Evolutionary conservation across 1,284 basidiomycete species (phyloP), one percentile per base, ranked within the genome.

Genomic region (Prillingera fragicola): DNA sequence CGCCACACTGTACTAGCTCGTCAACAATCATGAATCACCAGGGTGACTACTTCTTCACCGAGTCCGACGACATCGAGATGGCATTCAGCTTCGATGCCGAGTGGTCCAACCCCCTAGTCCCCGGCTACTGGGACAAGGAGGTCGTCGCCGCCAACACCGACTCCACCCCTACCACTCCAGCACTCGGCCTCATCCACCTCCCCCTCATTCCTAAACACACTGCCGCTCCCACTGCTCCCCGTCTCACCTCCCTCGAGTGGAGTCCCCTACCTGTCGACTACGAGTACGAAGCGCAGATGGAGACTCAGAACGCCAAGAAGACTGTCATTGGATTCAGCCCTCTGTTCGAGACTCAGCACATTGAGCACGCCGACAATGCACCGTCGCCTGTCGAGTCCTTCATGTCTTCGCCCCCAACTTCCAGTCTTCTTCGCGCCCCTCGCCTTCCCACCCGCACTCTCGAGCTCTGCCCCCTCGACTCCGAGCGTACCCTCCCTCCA

Each of bases 61-160:
- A n/a, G n/a, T n/a, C 35, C 1, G 35, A 37, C 19, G 15, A 18
- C 24, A 37, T 26, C 24, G 35, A 37, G 24, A 25, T 26, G 9
- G 24, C 13, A 12, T 17, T 37, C 35, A 37, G 35, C 24, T 23
- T 37, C 23, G 35, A 37, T 18, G n/a, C 25, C n/a, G n/a, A n/a
- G n/a, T n/a, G n/a, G n/a, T n/a, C n/a, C n/a, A n/a, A n/a, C 10
- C 48, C 48, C 12, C 24, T 50, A 17, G 39, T 39, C 3, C 48
- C 48, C 17, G 48, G 48, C 18, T 17, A 41, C n/a, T 39, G 36
- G 17, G 48, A 50, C 43, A 9, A 22, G 21, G 37, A 38, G 17
- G 14, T 39, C 21, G 36, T 39, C 9, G 22, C 28, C 8, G 26
- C 32, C 19, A 34, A 38, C 8, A 14, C 36, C 26, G 14, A 19